A percentile compares a stretch with the other conserved stretches of the same genome.
phyloP scores from a whole-genome alignment of 768 basidiomycete species.

The Tylopilus plumbeoviolaceoides region DNA sequence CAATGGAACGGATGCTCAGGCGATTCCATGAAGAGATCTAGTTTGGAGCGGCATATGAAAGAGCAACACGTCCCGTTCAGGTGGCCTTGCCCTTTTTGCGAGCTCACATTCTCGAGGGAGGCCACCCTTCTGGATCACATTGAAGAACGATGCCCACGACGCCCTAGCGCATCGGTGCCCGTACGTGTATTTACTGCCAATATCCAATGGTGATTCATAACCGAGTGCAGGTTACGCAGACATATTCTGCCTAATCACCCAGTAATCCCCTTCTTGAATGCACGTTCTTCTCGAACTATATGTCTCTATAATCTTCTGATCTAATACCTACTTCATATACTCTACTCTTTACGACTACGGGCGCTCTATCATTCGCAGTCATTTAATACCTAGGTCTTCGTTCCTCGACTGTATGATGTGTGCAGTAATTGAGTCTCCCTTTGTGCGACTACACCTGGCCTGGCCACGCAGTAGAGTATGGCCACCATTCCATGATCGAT shows the following conservation, averaged over 20 bases:
- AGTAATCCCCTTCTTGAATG: not conserved
- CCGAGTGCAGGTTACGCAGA: not conserved
- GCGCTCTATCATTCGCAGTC: not conserved
- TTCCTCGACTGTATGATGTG: no score
- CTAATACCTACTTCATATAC: not conserved
- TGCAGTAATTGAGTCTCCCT: no score
- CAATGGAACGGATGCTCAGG: conserved; percentile 3
- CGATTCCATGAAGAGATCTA: conserved; percentile 2
- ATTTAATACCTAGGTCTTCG: no score
- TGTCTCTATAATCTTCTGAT: not conserved
- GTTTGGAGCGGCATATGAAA: conserved; percentile 7
- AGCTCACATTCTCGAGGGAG: conserved; percentile 4
- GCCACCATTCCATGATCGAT: no score
- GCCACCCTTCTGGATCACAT: not conserved
- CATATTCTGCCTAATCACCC: not conserved
- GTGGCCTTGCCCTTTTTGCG: conserved; percentile 11
- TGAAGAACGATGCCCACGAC: no score
- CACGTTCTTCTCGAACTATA: not conserved
- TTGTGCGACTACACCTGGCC: no score
- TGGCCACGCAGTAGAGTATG: no score
- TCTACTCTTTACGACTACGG: not conserved
- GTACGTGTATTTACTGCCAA: not conserved
- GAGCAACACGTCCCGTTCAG: conserved; percentile 8
- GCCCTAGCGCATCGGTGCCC: not conserved
- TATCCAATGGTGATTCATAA: not conserved